Evolutionary conservation across 495 filamentous ascomycete species (phyloP).

Genomic region (Aspergillus incahuasiensis): DNA sequence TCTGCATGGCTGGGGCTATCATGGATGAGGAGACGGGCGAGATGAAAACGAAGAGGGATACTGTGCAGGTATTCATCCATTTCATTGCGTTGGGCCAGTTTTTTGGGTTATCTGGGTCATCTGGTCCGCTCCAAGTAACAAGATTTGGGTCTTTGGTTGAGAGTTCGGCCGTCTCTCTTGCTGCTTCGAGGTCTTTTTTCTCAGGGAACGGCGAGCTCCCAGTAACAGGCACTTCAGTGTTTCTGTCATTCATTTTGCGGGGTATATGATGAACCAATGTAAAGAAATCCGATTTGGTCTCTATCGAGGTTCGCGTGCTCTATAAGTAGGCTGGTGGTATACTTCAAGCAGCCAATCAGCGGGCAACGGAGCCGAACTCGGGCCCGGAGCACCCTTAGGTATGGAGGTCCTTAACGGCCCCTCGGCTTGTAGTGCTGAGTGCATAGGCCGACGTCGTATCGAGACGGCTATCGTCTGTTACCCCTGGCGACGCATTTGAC

Average conservation of each 20-base stretch:
- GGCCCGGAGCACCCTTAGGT: too few relatives aligned
- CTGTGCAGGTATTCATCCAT: constrained; percentile 56
- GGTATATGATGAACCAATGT: neutral
- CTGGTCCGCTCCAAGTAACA: constrained; percentile 50
- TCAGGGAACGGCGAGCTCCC: neutral
- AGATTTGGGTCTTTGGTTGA: neutral
- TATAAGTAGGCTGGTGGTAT: neutral
- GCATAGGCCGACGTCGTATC: too few relatives aligned
- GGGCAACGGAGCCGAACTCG: neutral
- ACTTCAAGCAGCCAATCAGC: neutral
- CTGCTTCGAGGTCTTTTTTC: neutral
- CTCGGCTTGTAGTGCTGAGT: too few relatives aligned
- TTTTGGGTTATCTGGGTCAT: constrained; percentile 55
- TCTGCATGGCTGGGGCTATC: constrained; percentile 60
- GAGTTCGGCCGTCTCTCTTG: neutral
- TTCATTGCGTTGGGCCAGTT: constrained; percentile 54
- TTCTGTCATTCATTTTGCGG: neutral
- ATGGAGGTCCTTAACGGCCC: too few relatives aligned
- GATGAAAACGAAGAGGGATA: constrained; percentile 65
- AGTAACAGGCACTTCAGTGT: neutral
- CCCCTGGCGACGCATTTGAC: too few relatives aligned
- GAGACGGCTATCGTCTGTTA: too few relatives aligned
- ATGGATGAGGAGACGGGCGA: constrained; percentile 68
- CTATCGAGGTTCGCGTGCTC: neutral
- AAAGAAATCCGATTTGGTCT: neutral